These are phyloP conservation scores for Talaromyces sp. DNA, from an alignment of 2,329 filamentous ascomycete species.

Conservation along the genomic window DNA sequence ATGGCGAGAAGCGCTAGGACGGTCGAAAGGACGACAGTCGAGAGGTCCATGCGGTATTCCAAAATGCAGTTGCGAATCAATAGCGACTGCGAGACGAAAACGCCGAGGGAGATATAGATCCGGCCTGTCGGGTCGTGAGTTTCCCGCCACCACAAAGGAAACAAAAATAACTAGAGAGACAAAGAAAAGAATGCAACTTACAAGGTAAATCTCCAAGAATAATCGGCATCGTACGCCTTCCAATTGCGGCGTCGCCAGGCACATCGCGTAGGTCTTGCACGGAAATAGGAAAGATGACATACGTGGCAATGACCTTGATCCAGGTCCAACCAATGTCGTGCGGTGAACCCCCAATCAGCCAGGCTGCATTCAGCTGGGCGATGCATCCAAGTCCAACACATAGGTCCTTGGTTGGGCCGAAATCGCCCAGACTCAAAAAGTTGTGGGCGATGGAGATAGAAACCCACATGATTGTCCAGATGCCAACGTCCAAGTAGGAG, in stretches of 20 bases:
- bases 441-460: slow-evolving; percentile 8
- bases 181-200: not conserved
- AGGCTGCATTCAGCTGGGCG: slow-evolving; percentile 9
- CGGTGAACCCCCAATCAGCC: slow-evolving; percentile 8
- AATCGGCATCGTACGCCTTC: slow-evolving; percentile 7
- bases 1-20: slow-evolving; percentile 1
- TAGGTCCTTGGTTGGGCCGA: slow-evolving; percentile 12
- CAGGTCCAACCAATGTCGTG: slow-evolving; percentile 10
- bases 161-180: not conserved
- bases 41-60: slow-evolving; percentile 7
- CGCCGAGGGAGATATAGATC: slow-evolving; percentile 10
- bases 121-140: not conserved
- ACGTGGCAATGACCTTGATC: slow-evolving; percentile 11
- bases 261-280: slow-evolving; percentile 11
- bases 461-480: slow-evolving; percentile 10
- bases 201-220: slow-evolving; percentile 11
- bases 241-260: slow-evolving; percentile 9
- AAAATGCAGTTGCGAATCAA: slow-evolving; percentile 10
- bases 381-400: slow-evolving; percentile 8
- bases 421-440: slow-evolving; percentile 9
- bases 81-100: slow-evolving; percentile 8
- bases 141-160: not conserved
- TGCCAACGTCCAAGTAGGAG: slow-evolving; percentile 6
- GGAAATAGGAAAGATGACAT: slow-evolving; percentile 7
- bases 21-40: slow-evolving; percentile 3